Base-by-base conservation (phyloP, 257 asterid species). In the Solanum raphanifolium region DNA sequence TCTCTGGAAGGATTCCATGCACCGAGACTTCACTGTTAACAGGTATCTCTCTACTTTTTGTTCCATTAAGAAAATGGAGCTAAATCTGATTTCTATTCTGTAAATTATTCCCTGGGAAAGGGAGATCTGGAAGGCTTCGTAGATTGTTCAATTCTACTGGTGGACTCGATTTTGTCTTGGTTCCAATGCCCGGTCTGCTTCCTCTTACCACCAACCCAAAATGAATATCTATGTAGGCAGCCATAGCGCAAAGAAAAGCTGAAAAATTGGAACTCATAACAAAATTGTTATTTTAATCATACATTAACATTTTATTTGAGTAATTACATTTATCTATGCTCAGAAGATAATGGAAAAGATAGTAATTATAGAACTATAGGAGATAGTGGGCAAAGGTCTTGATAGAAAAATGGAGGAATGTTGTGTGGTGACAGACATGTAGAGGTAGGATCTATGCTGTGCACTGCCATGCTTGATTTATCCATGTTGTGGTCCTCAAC, bases 21-120 rank as follows among this genome's bases (percentile, higher is more conserved):
- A 71, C 71, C 94, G 99, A 85, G 99, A 97, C 93, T 97, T 95
- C 89, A 97, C 99, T 31, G 92, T 97, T 83, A 97, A 97, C 94
- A 93, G 98, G 98, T 97, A 82, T 18, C 7, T 86, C 84, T 71
- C 13, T 71, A 71, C 39, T 31, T 86, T 41, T 46, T 69, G 31
- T 71, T 86, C 71, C 66, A 25, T 62, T 58, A n/a, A 69, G 72
- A 83, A 39, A n/a, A 55, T 55, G 73, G 75, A 83, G 74, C 74
- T 52, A 83, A 83, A 55, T 32, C 46, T 73, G 35, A 4, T 73
- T 73, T 34, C 16, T 35, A 21, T 35, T 35, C 18, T 74, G 18
- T 25, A 43, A 27, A 43, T 79, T 79, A 79, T 41, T 79, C 65
- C 65, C 25, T 41, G 25, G 38, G 83, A 76, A 39, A 78, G 16